These are phyloP conservation scores for Astrephomene gubernaculifera DNA, from an alignment of 139 green algal species.

Conservation along the genomic window DNA sequence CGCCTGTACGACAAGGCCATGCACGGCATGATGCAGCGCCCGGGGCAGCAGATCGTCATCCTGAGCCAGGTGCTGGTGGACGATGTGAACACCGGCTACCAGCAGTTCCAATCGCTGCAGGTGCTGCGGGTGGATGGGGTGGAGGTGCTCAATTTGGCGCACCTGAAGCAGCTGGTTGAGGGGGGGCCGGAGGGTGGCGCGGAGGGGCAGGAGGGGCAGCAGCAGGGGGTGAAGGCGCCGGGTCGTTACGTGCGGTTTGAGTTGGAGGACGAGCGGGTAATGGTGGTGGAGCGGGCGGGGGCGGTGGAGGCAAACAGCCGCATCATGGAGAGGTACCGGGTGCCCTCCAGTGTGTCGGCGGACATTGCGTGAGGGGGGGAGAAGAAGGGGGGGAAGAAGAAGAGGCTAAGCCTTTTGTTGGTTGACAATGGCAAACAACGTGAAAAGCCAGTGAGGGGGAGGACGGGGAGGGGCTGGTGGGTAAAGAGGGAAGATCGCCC, in stretches of 20 bases:
- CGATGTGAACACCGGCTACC: constrained; percentile 74
- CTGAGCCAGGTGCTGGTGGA: constrained; percentile 74
- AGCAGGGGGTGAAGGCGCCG: not conserved
- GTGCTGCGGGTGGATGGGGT: constrained; percentile 63
- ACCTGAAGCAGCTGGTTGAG: constrained; percentile 59
- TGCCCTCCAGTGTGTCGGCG: constrained; percentile 45
- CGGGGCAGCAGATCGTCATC: constrained; percentile 72
- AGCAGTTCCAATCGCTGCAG: constrained; percentile 72
- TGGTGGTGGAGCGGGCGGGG: constrained; percentile 63
- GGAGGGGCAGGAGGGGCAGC: not conserved
- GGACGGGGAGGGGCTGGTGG: too few relatives aligned
- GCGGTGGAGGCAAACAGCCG: constrained; percentile 31
- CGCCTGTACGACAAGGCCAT: constrained; percentile 75
- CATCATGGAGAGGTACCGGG: constrained; percentile 61
- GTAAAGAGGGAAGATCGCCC: too few relatives aligned
- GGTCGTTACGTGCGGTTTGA: constrained; percentile 60
- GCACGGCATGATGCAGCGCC: constrained; percentile 57
- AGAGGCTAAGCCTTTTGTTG: too few relatives aligned
- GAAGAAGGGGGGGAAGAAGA: not conserved
- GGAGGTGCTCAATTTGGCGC: constrained; percentile 72
- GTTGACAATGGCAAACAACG: too few relatives aligned
- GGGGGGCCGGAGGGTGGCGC: not conserved
- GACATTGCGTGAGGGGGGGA: constrained; percentile 29
- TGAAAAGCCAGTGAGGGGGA: too few relatives aligned
- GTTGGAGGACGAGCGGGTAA: constrained; percentile 74